A percentile compares a stretch with the other conserved stretches of the same genome.
These are phyloP conservation scores for Phlyctochytrium bullatum DNA, from an alignment of 192 early-diverging fungal genomes.

Conservation along the genomic window DNA sequence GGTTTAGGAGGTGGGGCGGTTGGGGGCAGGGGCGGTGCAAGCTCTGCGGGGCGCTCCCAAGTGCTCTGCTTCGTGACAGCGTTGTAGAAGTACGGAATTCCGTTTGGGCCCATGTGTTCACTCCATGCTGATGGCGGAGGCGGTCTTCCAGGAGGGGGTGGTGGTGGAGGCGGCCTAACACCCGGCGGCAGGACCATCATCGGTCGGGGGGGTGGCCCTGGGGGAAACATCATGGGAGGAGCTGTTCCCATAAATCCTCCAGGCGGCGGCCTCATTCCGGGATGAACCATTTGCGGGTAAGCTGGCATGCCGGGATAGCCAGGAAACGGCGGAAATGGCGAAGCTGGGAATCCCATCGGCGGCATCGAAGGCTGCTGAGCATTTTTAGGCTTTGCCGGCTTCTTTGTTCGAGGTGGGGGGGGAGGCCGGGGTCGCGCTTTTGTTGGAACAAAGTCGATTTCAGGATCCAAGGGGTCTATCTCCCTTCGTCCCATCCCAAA, in stretches of 20 bases:
- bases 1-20: not conserved
- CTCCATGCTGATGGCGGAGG: constrained; percentile 21
- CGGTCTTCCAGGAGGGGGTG: constrained; percentile 15
- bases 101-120: constrained; percentile 47
- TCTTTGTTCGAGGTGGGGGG: not conserved
- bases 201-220: not conserved
- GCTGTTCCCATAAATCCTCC: not conserved
- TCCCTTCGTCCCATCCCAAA: no score
- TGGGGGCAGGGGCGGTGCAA: not conserved
- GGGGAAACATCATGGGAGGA: not conserved
- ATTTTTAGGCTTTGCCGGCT: not conserved
- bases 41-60: constrained; percentile 51
- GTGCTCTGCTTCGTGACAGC: constrained; percentile 61
- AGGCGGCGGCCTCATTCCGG: not conserved
- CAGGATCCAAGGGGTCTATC: constrained; percentile 37
- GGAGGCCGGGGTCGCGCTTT: not conserved
- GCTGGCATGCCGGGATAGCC: not conserved
- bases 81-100: constrained; percentile 75
- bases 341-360: not conserved
- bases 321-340: not conserved
- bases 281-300: no score
- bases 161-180: constrained; percentile 14
- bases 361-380: not conserved
- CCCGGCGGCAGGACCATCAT: constrained; percentile 7
- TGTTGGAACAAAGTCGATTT: constrained; percentile 14